Evolutionary conservation across 257 asterid species (phyloP).

Genomic region (Solanum gandarillasii): DNA sequence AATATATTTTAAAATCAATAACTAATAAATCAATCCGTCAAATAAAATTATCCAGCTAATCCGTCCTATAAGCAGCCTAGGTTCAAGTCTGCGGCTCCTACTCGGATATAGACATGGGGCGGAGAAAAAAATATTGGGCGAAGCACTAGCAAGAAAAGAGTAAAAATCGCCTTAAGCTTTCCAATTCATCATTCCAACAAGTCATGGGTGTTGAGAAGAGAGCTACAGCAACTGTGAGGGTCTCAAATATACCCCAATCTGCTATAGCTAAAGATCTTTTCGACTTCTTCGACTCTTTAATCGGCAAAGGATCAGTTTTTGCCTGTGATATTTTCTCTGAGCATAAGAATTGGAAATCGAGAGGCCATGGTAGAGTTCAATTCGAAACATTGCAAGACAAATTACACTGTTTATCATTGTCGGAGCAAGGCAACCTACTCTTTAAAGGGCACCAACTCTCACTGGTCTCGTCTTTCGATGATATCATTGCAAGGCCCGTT

Average conservation of each 20-base stretch:
- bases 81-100: neutral
- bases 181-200: neutral
- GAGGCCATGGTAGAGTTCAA: conserved; percentile 80
- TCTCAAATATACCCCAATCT: conserved; percentile 43
- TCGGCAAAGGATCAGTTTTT: conserved; percentile 48
- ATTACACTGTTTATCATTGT: conserved; percentile 30
- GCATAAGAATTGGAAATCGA: conserved; percentile 73
- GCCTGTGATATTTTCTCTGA: conserved; percentile 75
- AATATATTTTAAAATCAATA: too few relatives aligned
- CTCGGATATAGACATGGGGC: neutral
- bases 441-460: conserved; percentile 45
- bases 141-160: neutral
- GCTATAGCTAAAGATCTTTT: conserved; percentile 45
- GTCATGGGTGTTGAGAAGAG: conserved; percentile 23
- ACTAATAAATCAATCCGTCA: neutral
- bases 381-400: conserved; percentile 47
- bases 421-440: conserved; percentile 28
- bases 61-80: neutral
- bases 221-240: conserved; percentile 44
- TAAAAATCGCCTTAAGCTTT: neutral
- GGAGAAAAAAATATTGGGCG: neutral
- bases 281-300: conserved; percentile 36
- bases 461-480: conserved; percentile 36
- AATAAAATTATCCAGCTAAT: too few relatives aligned
- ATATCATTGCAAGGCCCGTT: conserved; percentile 47